A percentile compares a stretch with the other conserved stretches of the same genome.
These are phyloP conservation scores for Galeopsis tetrahit DNA, from an alignment of 257 asterid species.

Conservation along the genomic window DNA sequence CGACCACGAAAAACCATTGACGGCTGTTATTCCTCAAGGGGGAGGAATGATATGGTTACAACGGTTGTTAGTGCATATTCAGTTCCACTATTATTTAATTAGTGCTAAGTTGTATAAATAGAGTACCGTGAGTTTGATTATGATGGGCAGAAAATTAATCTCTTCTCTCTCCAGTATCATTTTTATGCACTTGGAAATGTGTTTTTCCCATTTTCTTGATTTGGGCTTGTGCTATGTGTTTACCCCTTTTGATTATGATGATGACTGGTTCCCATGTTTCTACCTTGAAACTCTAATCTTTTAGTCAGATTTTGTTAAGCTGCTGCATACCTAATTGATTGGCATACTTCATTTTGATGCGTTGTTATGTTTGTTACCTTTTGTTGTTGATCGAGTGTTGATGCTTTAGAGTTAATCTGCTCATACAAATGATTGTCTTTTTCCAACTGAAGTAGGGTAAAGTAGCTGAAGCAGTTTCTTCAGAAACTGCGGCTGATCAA, in stretches of 20 bases:
- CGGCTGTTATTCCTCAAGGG: too few species aligned
- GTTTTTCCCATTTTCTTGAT: neutral
- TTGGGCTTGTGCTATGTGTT: neutral
- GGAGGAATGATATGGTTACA: too few species aligned
- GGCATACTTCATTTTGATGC: neutral
- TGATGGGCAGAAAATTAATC: too few species aligned
- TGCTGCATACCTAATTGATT: constrained; percentile 19
- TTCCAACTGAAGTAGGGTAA: constrained; percentile 52
- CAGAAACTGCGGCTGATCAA: constrained; percentile 62
- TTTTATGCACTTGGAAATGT: neutral
- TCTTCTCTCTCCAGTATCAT: too few species aligned
- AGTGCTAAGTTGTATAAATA: too few species aligned
- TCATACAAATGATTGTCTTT: neutral
- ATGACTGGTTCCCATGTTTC: neutral
- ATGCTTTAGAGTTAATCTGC: neutral
- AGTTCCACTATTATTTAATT: too few species aligned
- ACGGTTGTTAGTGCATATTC: too few species aligned
- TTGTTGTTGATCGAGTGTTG: neutral
- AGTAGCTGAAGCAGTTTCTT: constrained; percentile 53
- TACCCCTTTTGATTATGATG: neutral
- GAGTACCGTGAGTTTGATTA: too few species aligned
- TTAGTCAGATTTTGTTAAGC: constrained; percentile 10
- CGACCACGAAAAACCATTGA: too few species aligned
- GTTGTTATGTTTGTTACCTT: constrained; percentile 5
- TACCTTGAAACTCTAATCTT: constrained; percentile 9